Evolutionary conservation across 2,329 filamentous ascomycete genomes (phyloP).

Genomic region (Aspergillus floridensis): DNA sequence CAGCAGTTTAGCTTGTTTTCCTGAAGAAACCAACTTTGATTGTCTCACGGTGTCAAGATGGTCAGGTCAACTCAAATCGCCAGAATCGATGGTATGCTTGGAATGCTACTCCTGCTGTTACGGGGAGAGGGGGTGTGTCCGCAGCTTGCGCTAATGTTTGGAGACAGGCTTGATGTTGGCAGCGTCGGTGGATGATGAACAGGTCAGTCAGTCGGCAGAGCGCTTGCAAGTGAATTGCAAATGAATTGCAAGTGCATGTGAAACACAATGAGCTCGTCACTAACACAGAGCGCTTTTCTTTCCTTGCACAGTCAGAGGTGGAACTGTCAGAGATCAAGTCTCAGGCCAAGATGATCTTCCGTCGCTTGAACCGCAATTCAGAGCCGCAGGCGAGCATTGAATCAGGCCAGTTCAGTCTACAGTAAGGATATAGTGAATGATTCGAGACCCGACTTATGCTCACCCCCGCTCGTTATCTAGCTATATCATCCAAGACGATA

Average conservation of each 20-base stretch:
- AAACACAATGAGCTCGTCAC: background rate
- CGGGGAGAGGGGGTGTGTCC: background rate
- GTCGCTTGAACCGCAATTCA: constrained; percentile 81
- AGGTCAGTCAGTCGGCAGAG: constrained; percentile 49
- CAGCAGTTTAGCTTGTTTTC: constrained; percentile 1
- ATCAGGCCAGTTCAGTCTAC: constrained; percentile 75
- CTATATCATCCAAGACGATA: constrained; percentile 78
- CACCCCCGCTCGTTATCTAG: constrained; percentile 41
- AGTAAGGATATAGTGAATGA: constrained; percentile 56
- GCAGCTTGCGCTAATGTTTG: constrained; percentile 24
- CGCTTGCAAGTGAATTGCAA: background rate
- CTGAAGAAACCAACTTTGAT: background rate
- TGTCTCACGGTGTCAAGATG: constrained; percentile 51
- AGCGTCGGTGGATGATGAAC: constrained; percentile 89
- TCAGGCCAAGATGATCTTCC: constrained; percentile 86
- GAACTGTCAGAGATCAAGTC: constrained; percentile 83
- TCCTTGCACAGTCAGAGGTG: constrained; percentile 57
- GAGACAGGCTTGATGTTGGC: constrained; percentile 82
- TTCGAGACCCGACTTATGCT: background rate
- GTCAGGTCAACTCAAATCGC: constrained; percentile 93
- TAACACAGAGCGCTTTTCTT: constrained; percentile 7
- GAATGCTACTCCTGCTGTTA: constrained; percentile 4
- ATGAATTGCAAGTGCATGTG: background rate
- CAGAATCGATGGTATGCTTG: constrained; percentile 73
- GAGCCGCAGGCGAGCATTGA: constrained; percentile 92